Base-by-base conservation (phyloP, 2,329 filamentous ascomycete species). In the Leptosphaerulina australis region DNA sequence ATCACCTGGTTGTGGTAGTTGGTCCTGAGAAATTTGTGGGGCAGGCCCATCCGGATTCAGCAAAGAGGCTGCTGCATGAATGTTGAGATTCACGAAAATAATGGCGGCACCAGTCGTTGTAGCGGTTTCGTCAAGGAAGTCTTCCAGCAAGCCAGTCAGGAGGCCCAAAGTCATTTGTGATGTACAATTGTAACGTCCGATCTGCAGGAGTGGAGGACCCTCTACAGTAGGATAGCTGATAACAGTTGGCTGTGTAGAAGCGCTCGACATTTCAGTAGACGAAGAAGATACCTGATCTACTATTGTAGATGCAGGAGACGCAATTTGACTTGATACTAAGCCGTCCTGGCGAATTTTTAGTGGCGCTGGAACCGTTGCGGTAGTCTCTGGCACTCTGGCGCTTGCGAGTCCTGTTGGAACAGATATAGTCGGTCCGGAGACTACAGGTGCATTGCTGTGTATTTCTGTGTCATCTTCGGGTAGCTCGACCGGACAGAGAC, bases 401-500 rank as follows among this genome's bases (percentile, higher is more conserved):
- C 24, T 53, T 12, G 53, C 48, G 21, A 58, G 56, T 5, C 60
- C 50, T 17, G 55, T 63, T 15, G 63, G 63, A 2, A 53, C 34
- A 4, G 41, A 33, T 5, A 66, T 31, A 0, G 50, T 59, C 7
- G 53, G 48, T 2, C 58, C 53, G 25, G 59, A 54, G 9, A 37
- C 40, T n/a, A 60, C 43, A 10, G 53, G 50, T 10, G 36, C 48
- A 28, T 44, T 21, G 20, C 46, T 18, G 30, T 56, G 35, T 9
- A 37, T 41, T 9, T 45, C 36, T 3, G 25, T 33, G 15, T 46
- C 41, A 8, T 59, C 56, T 21, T 60, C 55, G 26, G 79, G 78
- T 43, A 84, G 73, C 35, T 79, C 68, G 2, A 81, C 81, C 0
- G 85, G 85, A 64, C 85, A 88, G 14, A 88, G 76, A 39, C 76